Base-by-base conservation (phyloP, 164 flowering plant species). In the Houttuynia cordata region DNA sequence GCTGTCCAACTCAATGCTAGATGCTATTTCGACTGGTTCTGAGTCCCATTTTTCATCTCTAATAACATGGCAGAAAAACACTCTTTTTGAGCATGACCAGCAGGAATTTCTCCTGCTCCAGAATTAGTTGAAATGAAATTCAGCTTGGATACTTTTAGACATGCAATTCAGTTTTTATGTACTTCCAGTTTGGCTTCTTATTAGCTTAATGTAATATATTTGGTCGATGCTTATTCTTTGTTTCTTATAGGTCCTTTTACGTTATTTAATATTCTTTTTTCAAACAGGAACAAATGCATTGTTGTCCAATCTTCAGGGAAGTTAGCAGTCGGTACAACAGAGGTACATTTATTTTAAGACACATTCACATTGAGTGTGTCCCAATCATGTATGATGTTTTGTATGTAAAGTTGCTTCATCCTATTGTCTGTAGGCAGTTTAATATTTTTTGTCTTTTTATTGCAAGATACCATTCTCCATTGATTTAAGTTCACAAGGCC, bases 391-490 rank as follows among this genome's bases (percentile, higher is more conserved):
- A 10, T 17, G 17, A 10, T 45, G 49, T 3, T 12, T 1, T 14
- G 12, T 45, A 3, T 7, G 49, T 45, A 45, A 45, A 45, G 15
- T 45, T 45, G 14, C 17, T 45, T 2, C 14, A 45, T 45, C 49
- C 37, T 30, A 45, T 45, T 45, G 2, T 45, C 17, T 45, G n/a
- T 10, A 12, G 2, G 14, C 49, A 17, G 2, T 45, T 45, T 12
- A 45, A 45, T 12, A 3, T 45, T 12, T 1, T 7, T 41, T 41
- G 45, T 41, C 45, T 41, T 7, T 45, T 17, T 45, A 17, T 10
- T 75, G 61, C 58, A 81, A 91, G 98, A 84, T 91, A 62, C 98
- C 96, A 61, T 91, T 91, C 68, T 80, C 91, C 10, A 30, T 87
- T 25, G 30, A 20, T 61, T 55, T 87, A 58, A 85, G 65, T 62